Conservation (phyloP, 768 basidiomycete genomes). For the Pulveroboletus ravenelii region DNA sequence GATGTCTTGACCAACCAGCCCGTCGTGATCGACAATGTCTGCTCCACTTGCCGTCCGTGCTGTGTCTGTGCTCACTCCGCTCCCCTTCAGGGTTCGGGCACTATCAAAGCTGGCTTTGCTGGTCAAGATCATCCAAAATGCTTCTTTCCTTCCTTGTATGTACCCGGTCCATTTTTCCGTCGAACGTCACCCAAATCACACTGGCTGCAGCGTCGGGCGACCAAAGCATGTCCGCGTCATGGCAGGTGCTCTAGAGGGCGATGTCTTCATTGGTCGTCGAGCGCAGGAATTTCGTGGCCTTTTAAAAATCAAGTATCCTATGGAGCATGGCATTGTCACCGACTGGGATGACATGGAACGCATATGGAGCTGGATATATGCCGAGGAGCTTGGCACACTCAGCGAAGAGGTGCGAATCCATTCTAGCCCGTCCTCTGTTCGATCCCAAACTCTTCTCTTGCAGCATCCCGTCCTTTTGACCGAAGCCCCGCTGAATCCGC, state of each 20-base stretch:
- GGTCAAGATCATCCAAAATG: slow-evolving; percentile 99
- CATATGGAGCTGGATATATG: slow-evolving; percentile 98
- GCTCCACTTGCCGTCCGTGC: slow-evolving; percentile 28
- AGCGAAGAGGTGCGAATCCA: slow-evolving; percentile 80
- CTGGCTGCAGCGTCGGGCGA: slow-evolving; percentile 71
- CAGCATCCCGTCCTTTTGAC: slow-evolving; percentile 97
- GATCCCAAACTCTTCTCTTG: slow-evolving; percentile 10
- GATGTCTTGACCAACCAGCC: slow-evolving; percentile 97
- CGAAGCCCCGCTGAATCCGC: slow-evolving; percentile 95
- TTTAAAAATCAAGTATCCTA: slow-evolving; percentile 97
- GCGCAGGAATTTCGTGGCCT: slow-evolving; percentile 96
- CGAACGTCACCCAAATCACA: slow-evolving; percentile 17
- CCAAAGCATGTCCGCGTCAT: slow-evolving; percentile 98
- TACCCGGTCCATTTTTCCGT: slow-evolving; percentile 33
- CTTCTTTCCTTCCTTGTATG: slow-evolving; percentile 98
- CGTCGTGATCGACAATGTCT: slow-evolving; percentile 96
- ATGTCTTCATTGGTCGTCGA: slow-evolving; percentile 90
- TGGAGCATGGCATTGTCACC: slow-evolving; percentile 98
- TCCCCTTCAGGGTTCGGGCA: slow-evolving; percentile 82
- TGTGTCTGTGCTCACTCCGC: slow-evolving; percentile 23
- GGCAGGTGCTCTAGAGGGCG: slow-evolving; percentile 95
- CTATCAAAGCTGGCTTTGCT: slow-evolving; percentile 98
- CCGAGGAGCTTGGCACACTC: slow-evolving; percentile 89
- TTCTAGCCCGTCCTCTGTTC: background rate
- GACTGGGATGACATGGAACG: slow-evolving; percentile 99